phyloP scores from a whole-genome alignment of 1,284 basidiomycete genomes.

The Coniophora puteana region DNA sequence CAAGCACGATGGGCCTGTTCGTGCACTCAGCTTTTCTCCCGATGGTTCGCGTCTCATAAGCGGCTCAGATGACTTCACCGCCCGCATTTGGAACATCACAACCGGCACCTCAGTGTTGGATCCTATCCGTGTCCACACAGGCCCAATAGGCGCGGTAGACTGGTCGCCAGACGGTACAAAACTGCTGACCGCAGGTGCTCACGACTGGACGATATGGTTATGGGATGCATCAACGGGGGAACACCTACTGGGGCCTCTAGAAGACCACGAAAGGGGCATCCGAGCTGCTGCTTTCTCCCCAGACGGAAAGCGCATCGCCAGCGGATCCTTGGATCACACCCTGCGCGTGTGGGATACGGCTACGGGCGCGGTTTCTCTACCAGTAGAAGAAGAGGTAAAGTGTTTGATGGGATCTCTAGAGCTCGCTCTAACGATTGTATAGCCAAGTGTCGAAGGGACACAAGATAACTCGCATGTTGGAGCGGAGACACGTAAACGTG shows the following conservation, averaged over 20 bases:
- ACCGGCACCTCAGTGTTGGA: constrained; percentile 26
- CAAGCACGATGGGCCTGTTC: constrained; percentile 11
- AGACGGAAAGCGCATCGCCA: constrained; percentile 16
- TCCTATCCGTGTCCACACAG: constrained; percentile 26
- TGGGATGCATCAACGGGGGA: constrained; percentile 4
- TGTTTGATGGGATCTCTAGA: no score
- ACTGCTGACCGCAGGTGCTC: no score
- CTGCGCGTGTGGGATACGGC: no score
- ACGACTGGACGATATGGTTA: constrained; percentile 3
- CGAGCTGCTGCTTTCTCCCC: constrained; percentile 17
- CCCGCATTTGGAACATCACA: constrained; percentile 26
- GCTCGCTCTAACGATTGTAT: no score
- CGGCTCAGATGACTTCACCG: constrained; percentile 24
- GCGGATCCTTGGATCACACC: no score
- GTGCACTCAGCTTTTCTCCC: constrained; percentile 26
- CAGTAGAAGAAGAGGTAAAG: no score
- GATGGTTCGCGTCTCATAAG: constrained; percentile 25
- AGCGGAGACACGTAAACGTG: no score
- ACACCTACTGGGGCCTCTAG: constrained; percentile 3
- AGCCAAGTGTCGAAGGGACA: no score
- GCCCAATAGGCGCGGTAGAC: constrained; percentile 25
- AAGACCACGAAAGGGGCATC: constrained; percentile 10
- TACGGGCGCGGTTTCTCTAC: no score
- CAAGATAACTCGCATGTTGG: no score
- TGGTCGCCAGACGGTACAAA: constrained; percentile 28